These are phyloP conservation scores for Onygena corvina DNA, from an alignment of 2,329 filamentous ascomycete species.

Conservation along the genomic window DNA sequence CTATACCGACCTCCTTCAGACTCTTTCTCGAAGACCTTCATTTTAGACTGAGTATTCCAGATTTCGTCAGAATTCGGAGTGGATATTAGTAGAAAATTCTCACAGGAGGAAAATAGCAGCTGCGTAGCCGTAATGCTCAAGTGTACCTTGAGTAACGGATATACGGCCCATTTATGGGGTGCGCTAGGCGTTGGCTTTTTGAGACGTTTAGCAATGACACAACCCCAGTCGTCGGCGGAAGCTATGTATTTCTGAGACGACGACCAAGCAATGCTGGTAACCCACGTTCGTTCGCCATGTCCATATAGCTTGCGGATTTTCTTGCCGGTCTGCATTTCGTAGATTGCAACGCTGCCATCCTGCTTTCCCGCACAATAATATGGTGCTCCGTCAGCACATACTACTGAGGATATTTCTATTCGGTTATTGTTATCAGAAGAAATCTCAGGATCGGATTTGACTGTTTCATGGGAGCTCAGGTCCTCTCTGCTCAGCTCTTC, in stretches of 20 bases:
- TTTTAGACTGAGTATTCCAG: constrained; percentile 8
- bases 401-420: constrained; percentile 1
- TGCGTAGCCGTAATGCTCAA: constrained; percentile 5
- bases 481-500: constrained; percentile 13
- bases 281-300: background rate
- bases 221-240: constrained; percentile 8
- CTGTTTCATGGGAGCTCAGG: background rate
- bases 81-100: constrained; percentile 9
- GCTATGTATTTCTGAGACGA: constrained; percentile 14
- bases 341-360: constrained; percentile 17
- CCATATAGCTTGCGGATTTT: constrained; percentile 9
- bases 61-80: constrained; percentile 1
- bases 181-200: constrained; percentile 1
- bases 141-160: constrained; percentile 9
- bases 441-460: background rate
- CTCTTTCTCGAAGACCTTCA: constrained; percentile 7
- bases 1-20: background rate
- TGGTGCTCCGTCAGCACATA: background rate
- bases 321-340: constrained; percentile 9
- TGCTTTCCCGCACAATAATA: constrained; percentile 20
- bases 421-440: background rate
- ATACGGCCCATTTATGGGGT: constrained; percentile 11
- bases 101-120: constrained; percentile 9
- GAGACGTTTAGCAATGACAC: constrained; percentile 11
- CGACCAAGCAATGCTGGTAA: constrained; percentile 12